Evolutionary conservation across 805 yeast species (phyloP).

Genomic region (Isabelozyma gotoi): DNA sequence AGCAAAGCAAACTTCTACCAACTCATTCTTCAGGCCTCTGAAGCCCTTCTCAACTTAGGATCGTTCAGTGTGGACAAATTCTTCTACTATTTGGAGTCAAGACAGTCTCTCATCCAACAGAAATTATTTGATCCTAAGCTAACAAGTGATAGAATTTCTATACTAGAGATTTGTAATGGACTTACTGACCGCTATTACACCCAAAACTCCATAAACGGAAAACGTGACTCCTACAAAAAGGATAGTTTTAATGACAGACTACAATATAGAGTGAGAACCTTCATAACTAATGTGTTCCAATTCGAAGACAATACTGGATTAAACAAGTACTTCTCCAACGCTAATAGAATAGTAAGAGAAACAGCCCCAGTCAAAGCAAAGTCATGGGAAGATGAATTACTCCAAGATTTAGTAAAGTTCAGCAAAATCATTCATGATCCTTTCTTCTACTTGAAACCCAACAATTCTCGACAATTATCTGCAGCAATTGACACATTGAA

Average conservation of each 20-base stretch:
- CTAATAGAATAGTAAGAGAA: conserved; percentile 26
- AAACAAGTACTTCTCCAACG: conserved; percentile 35
- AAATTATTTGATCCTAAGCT: conserved; percentile 25
- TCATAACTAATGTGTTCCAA: conserved; percentile 30
- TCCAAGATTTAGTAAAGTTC: conserved; percentile 31
- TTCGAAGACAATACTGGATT: conserved; percentile 46
- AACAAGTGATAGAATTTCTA: conserved; percentile 35
- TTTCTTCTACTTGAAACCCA: conserved; percentile 22
- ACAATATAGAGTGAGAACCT: conserved; percentile 34
- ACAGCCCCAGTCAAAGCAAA: conserved; percentile 17
- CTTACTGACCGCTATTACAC: conserved; percentile 31
- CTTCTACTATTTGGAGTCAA: conserved; percentile 39
- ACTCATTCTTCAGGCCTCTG: conserved; percentile 21
- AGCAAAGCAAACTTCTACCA: conserved; percentile 25
- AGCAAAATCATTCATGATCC: conserved; percentile 37
- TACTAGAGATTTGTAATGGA: conserved; percentile 39
- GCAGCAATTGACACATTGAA: conserved; percentile 20
- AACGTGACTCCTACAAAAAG: conserved; percentile 29
- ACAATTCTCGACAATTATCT: conserved; percentile 17
- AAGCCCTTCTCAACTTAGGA: conserved; percentile 19
- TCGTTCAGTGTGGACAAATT: conserved; percentile 21
- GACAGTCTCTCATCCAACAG: conserved; percentile 19
- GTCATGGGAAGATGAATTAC: conserved; percentile 22
- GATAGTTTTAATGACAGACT: conserved; percentile 40
- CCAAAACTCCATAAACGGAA: conserved; percentile 14